Base-by-base conservation (phyloP, 169 alveolate species). In the Eimeria praecox region DNA sequence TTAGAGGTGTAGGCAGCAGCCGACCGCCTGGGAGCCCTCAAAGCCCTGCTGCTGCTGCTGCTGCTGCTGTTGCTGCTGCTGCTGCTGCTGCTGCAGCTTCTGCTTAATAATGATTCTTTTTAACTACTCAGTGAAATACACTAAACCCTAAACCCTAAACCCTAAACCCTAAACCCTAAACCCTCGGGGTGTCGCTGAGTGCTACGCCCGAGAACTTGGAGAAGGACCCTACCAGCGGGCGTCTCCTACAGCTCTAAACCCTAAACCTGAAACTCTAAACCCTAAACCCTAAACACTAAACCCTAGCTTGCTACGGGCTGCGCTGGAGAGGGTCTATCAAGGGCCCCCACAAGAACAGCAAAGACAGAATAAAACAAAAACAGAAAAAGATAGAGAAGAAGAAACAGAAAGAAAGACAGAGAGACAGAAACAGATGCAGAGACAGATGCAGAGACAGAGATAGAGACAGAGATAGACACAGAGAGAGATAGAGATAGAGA, bases 101-200 rank as follows among this genome's bases (percentile, higher is more conserved):
- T 71, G 82, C 82, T n/a, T n/a, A n/a, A n/a, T n/a, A n/a, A n/a
- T n/a, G n/a, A n/a, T n/a, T n/a, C n/a, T n/a, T n/a, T n/a, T n/a
- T n/a, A n/a, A n/a, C n/a, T n/a, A n/a, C n/a, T n/a, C n/a, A 56
- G 20, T 56, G 66, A 56, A 56, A 16, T 14, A 20, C 66, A 5
- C 46, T 30, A 12, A 75, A 75, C 12, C 86, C 56, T 3, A 40
- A n/a, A 38, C 86, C 86, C 86, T 42, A 40, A 75, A 75, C 49
- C 86, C 86, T 75, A 75, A 75, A 75, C 86, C 86, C 86, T 75
- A 75, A 75, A 10, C 86, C 86, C 86, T 75, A 35, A 35, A 75
- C 83, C 83, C 49, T 73, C n/a, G 56, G 56, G 56, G 24, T 18
- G 66, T 56, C 66, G 20, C 66, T 27, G 4, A 56, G 66, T 14